These are phyloP conservation scores for Zelopaecilomyces penicillatus DNA, from an alignment of 2,329 filamentous ascomycete genomes.

Conservation along the genomic window DNA sequence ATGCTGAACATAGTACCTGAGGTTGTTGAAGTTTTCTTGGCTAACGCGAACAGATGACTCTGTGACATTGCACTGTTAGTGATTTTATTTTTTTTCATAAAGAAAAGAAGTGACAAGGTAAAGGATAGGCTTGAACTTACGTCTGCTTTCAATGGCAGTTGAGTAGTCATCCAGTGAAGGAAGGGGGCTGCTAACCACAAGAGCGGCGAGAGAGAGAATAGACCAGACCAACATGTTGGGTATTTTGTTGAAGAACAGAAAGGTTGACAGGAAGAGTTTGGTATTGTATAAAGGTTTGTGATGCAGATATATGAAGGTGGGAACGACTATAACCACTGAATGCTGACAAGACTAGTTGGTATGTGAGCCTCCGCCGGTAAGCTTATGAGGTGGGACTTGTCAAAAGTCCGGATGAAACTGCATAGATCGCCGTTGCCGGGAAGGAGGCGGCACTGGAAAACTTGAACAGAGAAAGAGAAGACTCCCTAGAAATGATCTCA, in stretches of 20 bases:
- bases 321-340: too few relatives aligned
- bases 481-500: too few relatives aligned
- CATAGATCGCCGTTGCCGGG: too few relatives aligned
- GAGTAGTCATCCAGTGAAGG: slow-evolving; percentile 17
- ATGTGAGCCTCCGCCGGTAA: too few relatives aligned
- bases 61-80: background rate
- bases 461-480: too few relatives aligned
- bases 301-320: too few relatives aligned
- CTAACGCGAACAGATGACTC: slow-evolving; percentile 16
- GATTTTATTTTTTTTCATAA: background rate
- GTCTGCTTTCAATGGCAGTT: slow-evolving; percentile 22
- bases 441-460: too few relatives aligned
- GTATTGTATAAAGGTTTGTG: too few relatives aligned
- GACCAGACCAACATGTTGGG: slow-evolving; percentile 15
- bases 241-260: background rate
- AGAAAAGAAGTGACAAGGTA: too few relatives aligned
- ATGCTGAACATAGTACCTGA: slow-evolving; percentile 44
- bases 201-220: slow-evolving; percentile 18
- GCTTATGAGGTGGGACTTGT: too few relatives aligned
- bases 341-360: too few relatives aligned
- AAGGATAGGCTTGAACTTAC: slow-evolving; percentile 16
- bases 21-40: slow-evolving; percentile 25
- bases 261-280: background rate
- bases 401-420: too few relatives aligned
- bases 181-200: slow-evolving; percentile 19